Evolutionary conservation across 345 rosid species (phyloP).

Genomic region (Hirschfeldia incana): DNA sequence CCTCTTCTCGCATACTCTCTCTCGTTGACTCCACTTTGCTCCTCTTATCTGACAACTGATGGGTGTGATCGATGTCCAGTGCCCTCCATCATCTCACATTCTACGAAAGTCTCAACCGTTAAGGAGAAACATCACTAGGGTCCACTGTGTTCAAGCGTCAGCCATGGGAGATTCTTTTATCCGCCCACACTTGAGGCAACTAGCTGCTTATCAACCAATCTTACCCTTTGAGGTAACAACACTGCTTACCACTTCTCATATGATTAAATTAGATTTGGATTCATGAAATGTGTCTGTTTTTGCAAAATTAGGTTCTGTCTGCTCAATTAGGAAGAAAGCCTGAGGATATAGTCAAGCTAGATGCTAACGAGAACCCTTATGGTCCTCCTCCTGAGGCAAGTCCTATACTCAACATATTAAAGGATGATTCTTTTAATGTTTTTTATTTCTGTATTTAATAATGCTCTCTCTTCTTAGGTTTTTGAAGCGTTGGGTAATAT

Average conservation of each 20-base stretch:
- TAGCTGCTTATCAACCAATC: slow-evolving; percentile 88
- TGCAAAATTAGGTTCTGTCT: slow-evolving; percentile 62
- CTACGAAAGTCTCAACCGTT: slow-evolving; percentile 31
- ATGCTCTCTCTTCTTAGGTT: slow-evolving; percentile 59
- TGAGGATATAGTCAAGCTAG: slow-evolving; percentile 91
- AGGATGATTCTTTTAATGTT: background rate
- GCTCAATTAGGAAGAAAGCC: slow-evolving; percentile 84
- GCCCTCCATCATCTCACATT: slow-evolving; percentile 41
- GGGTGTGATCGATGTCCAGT: slow-evolving; percentile 56
- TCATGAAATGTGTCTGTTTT: background rate
- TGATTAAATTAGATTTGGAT: background rate
- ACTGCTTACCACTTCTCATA: background rate
- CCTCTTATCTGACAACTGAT: slow-evolving; percentile 35
- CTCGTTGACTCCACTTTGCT: background rate
- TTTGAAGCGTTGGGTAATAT: slow-evolving; percentile 81
- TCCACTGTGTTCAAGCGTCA: slow-evolving; percentile 33
- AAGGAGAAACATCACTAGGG: slow-evolving; percentile 35
- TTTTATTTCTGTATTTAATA: background rate
- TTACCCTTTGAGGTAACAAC: slow-evolving; percentile 81
- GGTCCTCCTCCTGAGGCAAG: slow-evolving; percentile 99
- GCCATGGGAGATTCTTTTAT: slow-evolving; percentile 73
- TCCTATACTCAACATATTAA: background rate
- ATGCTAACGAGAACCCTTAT: slow-evolving; percentile 98
- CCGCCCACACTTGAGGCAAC: slow-evolving; percentile 71
- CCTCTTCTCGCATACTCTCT: background rate